Evolutionary conservation across 1,284 basidiomycete species (phyloP).

Genomic region (Meripilus lineatus): DNA sequence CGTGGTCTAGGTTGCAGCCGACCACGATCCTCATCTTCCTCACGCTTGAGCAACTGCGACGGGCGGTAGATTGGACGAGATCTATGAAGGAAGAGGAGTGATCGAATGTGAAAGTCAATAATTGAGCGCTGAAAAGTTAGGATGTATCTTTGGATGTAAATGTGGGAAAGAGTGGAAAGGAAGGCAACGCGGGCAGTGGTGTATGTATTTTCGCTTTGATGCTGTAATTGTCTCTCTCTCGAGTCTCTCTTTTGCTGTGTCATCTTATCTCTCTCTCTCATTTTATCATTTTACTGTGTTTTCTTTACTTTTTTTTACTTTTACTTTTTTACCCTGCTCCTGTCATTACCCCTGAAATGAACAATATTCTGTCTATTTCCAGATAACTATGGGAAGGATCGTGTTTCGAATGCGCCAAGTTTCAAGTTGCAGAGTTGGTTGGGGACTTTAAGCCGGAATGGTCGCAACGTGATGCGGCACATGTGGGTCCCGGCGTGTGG

Average conservation of each 20-base stretch:
- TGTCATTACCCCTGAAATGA: too few relatives aligned
- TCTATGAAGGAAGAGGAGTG: not conserved
- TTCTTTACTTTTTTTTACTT: too few relatives aligned
- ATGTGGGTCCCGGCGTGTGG: too few relatives aligned
- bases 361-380: too few relatives aligned
- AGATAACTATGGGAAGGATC: too few relatives aligned
- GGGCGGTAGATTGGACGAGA: conserved; percentile 48
- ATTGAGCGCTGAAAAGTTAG: not conserved
- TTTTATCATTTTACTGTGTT: too few relatives aligned
- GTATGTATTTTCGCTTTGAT: not conserved
- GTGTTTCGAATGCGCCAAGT: too few relatives aligned
- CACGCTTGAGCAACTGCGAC: conserved; percentile 75
- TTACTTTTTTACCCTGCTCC: too few relatives aligned
- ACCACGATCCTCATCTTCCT: conserved; percentile 84
- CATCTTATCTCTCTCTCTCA: too few relatives aligned
- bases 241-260: not conserved
- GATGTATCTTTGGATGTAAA: not conserved
- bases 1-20: conserved; percentile 82
- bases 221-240: not conserved
- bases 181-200: not conserved
- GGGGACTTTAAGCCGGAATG: too few relatives aligned
- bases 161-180: not conserved
- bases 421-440: too few relatives aligned
- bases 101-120: conserved; percentile 4
- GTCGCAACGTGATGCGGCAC: too few relatives aligned